Base-by-base conservation (phyloP, 495 filamentous ascomycete genomes). In the Penicillium lagena region DNA sequence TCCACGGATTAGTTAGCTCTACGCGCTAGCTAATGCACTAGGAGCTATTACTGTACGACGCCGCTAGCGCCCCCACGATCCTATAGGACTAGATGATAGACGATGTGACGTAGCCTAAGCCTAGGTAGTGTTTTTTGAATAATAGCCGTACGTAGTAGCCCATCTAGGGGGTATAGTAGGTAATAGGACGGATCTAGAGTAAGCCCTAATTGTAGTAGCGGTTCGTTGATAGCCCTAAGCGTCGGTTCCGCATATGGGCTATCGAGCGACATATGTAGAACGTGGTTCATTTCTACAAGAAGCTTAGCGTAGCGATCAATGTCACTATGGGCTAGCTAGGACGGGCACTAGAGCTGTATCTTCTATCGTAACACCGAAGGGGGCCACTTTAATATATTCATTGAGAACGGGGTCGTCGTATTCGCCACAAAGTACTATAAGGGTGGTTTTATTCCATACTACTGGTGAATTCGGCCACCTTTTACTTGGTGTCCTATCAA, bases 331-430 rank as follows among this genome's bases (percentile, higher is more conserved):
- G 64, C 14, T 33, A 56, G 45, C 63, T 52, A 0, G 55, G 43
- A 9, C 43, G 63, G 11, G 54, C 47, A 6, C 49, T 42, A 0
- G 56, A 68, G 55, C 32, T 68, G 7, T 17, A 32, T 66, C 11
- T 45, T 46, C 41, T 15, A 49, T 41, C 29, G 34, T 9, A 63
- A 63, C 35, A 56, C 45, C 1, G 33, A 35, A 9, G 13, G 12
- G 8, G 28, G 40, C 4, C 29, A 44, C 7, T 36, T 37, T 1
- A 56, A 50, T 32, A 33, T 56, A n/a, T 56, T 43, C 32, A 45
- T 56, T 11, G 39, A 56, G 13, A 35, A 56, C 29, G 28, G 46
- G 13, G 17, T 44, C 2, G 35, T 47, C 2, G 35, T 9, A 28
- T 12, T 50, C 1, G 38, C 44, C 11, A 52, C 37, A 0, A 27